A percentile compares a stretch with the other conserved stretches of the same genome.
Conservation (phyloP, 2,329 filamentous ascomycete species). For the Albophoma yamanashiensis region DNA sequence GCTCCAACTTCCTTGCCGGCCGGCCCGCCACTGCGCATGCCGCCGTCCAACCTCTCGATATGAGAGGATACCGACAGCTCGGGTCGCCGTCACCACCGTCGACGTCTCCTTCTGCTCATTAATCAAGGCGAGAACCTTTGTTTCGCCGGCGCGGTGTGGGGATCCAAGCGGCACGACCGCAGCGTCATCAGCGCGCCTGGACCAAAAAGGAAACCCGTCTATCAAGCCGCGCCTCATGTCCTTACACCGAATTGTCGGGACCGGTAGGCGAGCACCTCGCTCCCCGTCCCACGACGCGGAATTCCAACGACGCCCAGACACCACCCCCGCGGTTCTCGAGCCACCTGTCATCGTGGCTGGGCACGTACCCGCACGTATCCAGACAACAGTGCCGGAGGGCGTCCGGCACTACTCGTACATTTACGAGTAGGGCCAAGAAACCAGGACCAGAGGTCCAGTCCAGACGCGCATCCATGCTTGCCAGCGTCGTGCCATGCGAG, state of each 20-base stretch:
- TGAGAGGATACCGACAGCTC: constrained; percentile 6
- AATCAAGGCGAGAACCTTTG: constrained; percentile 2
- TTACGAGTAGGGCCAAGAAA: neutral
- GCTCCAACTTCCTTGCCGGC: neutral
- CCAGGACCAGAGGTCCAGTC: neutral
- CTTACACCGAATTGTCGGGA: neutral
- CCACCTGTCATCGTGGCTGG: neutral
- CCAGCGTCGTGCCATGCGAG: neutral
- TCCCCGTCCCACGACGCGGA: neutral
- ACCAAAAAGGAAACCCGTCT: constrained; percentile 1
- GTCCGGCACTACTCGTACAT: neutral
- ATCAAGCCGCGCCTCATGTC: neutral
- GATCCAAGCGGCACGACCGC: neutral
- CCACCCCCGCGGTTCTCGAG: neutral
- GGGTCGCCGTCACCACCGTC: constrained; percentile 4
- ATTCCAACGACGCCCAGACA: neutral
- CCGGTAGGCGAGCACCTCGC: neutral
- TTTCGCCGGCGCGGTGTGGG: neutral
- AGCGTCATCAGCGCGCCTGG: neutral
- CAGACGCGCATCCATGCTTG: neutral
- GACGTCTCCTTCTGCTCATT: neutral
- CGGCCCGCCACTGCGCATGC: neutral
- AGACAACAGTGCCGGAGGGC: neutral
- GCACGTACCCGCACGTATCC: neutral
- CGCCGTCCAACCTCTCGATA: neutral